Evolutionary conservation across 352 stramenopile genomes (phyloP).

Genomic region (Pythium brassicae): DNA sequence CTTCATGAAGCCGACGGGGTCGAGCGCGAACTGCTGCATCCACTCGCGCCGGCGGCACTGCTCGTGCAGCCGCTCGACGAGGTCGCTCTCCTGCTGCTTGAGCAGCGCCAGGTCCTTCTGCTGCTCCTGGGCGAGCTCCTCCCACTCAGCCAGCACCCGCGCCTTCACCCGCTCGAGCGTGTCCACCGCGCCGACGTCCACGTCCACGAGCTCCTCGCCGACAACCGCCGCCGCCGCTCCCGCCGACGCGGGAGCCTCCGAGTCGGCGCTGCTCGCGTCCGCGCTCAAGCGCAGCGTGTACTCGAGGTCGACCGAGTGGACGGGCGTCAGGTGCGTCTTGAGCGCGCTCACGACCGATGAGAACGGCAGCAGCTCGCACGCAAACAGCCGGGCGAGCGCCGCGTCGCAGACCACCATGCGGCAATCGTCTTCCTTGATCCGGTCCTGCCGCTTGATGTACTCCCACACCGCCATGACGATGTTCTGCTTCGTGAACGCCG

Average conservation of each 20-base stretch:
- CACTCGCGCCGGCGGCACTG: conserved; percentile 54
- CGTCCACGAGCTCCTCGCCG: conserved; percentile 50
- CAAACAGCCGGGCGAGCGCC: conserved; percentile 44
- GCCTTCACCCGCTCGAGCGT: conserved; percentile 35
- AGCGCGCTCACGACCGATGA: conserved; percentile 63
- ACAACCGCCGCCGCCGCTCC: conserved; percentile 25
- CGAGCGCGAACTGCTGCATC: conserved; percentile 61
- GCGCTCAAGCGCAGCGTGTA: conserved; percentile 48
- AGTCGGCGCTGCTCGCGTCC: conserved; percentile 5
- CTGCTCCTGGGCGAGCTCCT: conserved; percentile 66
- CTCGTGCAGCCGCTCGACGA: conserved; percentile 47
- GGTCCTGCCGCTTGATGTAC: conserved; percentile 70
- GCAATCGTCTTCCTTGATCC: conserved; percentile 83
- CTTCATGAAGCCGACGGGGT: conserved; percentile 62
- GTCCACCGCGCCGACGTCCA: conserved; percentile 57
- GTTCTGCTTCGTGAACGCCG: conserved; percentile 60
- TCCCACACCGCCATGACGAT: conserved; percentile 74
- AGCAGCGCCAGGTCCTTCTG: conserved; percentile 58
- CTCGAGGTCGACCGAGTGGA: conserved; percentile 51
- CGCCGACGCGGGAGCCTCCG: conserved; percentile 12
- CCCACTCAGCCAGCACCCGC: conserved; percentile 37
- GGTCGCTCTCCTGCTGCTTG: conserved; percentile 46
- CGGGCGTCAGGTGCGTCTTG: conserved; percentile 54
- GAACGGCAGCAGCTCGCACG: conserved; percentile 68
- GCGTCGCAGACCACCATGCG: conserved; percentile 62